Evolutionary conservation across 371 early-diverging fungal species (phyloP).

Genomic region (Chytridiales sp.): DNA sequence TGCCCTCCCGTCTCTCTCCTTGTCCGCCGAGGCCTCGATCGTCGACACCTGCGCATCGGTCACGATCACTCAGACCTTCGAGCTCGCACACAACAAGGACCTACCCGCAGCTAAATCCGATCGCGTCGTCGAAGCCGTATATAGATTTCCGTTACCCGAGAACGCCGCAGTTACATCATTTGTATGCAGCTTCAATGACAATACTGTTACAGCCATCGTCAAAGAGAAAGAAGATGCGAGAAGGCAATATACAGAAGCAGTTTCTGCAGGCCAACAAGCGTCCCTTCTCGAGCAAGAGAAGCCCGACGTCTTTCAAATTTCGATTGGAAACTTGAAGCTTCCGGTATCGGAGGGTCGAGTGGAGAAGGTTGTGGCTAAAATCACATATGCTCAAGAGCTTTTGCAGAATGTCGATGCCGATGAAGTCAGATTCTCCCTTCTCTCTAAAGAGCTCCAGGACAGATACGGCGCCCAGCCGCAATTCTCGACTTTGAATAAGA

Average conservation of each 20-base stretch:
- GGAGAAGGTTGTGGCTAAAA: constrained; percentile 31
- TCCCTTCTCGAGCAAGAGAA: constrained; percentile 34
- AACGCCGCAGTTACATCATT: constrained; percentile 24
- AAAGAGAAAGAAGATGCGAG: constrained; percentile 33
- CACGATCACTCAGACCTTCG: constrained; percentile 29
- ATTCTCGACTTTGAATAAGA: neutral
- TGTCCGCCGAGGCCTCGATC: constrained; percentile 2
- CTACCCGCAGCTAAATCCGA: neutral
- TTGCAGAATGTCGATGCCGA: constrained; percentile 44
- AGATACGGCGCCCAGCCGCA: constrained; percentile 21
- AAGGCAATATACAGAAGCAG: constrained; percentile 28
- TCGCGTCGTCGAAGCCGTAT: constrained; percentile 39
- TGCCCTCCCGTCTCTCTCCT: constrained; percentile 14
- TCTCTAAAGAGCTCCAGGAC: constrained; percentile 14
- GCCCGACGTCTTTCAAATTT: constrained; percentile 42
- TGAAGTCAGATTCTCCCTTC: constrained; percentile 36
- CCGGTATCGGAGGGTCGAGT: too few species aligned
- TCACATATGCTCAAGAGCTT: constrained; percentile 47
- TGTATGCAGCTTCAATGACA: constrained; percentile 19
- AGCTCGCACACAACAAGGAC: neutral
- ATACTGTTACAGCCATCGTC: constrained; percentile 18
- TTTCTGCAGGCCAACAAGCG: constrained; percentile 31
- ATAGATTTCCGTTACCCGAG: constrained; percentile 40
- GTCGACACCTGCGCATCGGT: constrained; percentile 28
- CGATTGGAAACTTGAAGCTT: constrained; percentile 47